These are phyloP conservation scores for Triglochin maritima DNA, from an alignment of 106 monocot species.

Conservation along the genomic window DNA sequence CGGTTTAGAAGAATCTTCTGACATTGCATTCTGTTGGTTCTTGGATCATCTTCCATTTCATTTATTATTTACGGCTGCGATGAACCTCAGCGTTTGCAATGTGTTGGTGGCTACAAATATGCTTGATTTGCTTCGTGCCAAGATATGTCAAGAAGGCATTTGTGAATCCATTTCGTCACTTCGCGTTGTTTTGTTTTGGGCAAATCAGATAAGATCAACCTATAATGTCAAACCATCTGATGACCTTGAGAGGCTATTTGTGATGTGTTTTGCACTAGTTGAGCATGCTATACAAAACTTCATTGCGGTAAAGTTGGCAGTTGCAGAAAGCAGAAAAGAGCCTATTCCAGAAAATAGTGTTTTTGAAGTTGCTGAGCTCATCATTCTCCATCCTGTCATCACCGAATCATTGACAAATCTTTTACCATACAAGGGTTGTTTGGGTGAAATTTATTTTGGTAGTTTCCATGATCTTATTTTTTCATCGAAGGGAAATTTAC, in stretches of 20 bases:
- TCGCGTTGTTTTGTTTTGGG: constrained; percentile 65
- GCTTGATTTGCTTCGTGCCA: constrained; percentile 46
- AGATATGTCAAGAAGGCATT: constrained; percentile 28
- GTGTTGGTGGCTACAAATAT: constrained; percentile 25
- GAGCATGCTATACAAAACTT: constrained; percentile 37
- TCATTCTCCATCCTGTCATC: constrained; percentile 63
- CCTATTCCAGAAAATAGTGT: constrained; percentile 15
- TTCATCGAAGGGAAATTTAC: constrained; percentile 28
- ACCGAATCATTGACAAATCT: constrained; percentile 29
- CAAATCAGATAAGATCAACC: constrained; percentile 33
- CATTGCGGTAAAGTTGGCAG: constrained; percentile 5
- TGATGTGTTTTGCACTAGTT: constrained; percentile 37
- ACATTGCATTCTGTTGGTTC: constrained; percentile 36
- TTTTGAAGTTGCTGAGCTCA: constrained; percentile 34
- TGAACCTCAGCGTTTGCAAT: constrained; percentile 29
- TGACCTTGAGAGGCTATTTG: constrained; percentile 31
- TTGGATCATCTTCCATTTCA: constrained; percentile 54
- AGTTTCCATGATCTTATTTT: constrained; percentile 15
- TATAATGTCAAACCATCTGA: constrained; percentile 27
- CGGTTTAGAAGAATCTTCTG: constrained; percentile 27
- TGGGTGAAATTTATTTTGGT: constrained; percentile 12
- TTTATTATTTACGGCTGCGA: constrained; percentile 40
- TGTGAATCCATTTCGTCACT: constrained; percentile 29
- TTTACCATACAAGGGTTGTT: constrained; percentile 11
- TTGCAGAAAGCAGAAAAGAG: constrained; percentile 8